Conservation (phyloP, 805 yeast species). For the Vanderwaltozyma yarrowii region DNA sequence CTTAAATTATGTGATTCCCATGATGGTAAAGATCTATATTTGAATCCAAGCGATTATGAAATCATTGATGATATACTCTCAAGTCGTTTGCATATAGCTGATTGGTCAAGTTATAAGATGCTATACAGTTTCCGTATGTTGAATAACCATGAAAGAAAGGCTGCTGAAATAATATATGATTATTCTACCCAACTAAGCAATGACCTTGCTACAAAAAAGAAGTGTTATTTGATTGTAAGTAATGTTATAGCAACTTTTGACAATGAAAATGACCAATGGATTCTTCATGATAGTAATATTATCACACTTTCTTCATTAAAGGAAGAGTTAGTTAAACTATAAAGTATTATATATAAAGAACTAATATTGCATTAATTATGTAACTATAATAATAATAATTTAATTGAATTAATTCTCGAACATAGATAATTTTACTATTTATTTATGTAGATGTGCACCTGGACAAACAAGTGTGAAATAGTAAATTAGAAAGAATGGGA, state of each 20-base stretch:
- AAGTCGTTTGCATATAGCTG: conserved; percentile 6
- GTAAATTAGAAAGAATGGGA: neutral
- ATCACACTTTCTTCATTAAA: conserved; percentile 23
- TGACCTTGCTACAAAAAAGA: conserved; percentile 8
- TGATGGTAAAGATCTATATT: conserved; percentile 5
- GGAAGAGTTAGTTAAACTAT: conserved; percentile 8
- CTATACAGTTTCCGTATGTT: conserved; percentile 22
- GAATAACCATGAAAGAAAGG: conserved; percentile 22
- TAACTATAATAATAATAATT: neutral
- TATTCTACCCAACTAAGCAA: conserved; percentile 9
- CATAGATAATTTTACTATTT: no score
- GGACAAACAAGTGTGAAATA: no score
- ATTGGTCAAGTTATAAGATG: conserved; percentile 19
- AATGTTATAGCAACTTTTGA: conserved; percentile 22
- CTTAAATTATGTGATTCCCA: conserved; percentile 10
- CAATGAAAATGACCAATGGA: conserved; percentile 21
- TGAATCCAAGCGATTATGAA: conserved; percentile 17
- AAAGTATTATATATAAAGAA: conserved; percentile 1
- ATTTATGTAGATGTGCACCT: no score
- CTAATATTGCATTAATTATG: neutral
- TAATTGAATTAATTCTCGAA: no score
- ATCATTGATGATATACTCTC: conserved; percentile 19
- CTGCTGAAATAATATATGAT: conserved; percentile 22
- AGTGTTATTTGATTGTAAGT: conserved; percentile 17
- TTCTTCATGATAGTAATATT: conserved; percentile 19